Evolutionary conservation across 2,329 filamentous ascomycete species (phyloP).

Genomic region (Madurella mycetomatis): DNA sequence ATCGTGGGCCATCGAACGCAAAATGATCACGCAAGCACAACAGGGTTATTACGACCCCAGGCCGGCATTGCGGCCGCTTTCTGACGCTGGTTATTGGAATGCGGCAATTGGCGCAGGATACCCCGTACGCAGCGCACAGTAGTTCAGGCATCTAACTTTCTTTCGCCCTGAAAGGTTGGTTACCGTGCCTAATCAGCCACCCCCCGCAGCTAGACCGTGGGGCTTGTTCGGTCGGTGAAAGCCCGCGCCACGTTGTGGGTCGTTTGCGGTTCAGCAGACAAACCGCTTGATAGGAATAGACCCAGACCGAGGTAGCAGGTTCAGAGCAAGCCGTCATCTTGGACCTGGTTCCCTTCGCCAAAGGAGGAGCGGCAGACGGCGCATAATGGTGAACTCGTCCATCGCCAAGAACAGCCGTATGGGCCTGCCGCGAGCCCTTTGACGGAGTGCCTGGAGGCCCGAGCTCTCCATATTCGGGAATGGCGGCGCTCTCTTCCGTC

Average conservation of each 20-base stretch:
- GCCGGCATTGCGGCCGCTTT: background rate
- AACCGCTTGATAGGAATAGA: background rate
- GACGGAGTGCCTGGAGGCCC: no score
- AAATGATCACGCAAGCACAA: background rate
- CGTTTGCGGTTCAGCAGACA: conserved; percentile 9
- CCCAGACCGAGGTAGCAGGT: no score
- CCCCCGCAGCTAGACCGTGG: background rate
- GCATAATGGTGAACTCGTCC: no score
- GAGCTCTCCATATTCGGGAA: no score
- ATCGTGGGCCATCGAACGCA: conserved; percentile 14
- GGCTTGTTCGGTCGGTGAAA: conserved; percentile 4
- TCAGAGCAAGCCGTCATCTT: no score
- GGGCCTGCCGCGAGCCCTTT: no score
- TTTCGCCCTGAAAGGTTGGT: background rate
- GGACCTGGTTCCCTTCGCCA: no score
- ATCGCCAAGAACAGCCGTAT: no score
- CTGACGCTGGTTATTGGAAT: background rate
- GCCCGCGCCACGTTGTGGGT: conserved; percentile 8
- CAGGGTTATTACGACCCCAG: background rate
- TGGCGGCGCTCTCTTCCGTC: background rate
- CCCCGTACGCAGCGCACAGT: background rate
- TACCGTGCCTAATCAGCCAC: conserved; percentile 6
- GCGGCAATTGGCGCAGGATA: background rate
- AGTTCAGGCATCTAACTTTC: background rate
- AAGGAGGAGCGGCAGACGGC: no score